Evolutionary conservation across 805 yeast species (phyloP).

Genomic region (Candida berthetii): DNA sequence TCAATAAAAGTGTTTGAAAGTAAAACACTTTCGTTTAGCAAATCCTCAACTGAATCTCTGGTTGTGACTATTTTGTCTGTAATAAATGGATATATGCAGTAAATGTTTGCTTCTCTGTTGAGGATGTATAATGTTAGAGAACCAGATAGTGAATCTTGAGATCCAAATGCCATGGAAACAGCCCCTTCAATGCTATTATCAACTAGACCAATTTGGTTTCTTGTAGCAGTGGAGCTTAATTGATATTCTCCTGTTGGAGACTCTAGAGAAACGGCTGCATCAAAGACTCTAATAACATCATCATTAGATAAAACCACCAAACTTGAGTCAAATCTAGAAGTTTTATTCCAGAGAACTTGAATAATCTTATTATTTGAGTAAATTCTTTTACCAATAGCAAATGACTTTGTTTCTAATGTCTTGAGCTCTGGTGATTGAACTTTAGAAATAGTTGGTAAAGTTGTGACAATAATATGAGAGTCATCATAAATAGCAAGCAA

Average conservation of each 20-base stretch:
- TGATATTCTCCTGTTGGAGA: constrained; percentile 16
- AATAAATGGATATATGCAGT: constrained; percentile 56
- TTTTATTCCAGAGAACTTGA: constrained; percentile 38
- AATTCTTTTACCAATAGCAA: constrained; percentile 22
- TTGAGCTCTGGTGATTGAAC: constrained; percentile 1
- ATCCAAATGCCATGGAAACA: constrained; percentile 19
- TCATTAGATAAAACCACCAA: constrained; percentile 34
- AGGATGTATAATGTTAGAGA: constrained; percentile 47
- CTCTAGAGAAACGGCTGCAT: constrained; percentile 22
- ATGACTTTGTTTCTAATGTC: constrained; percentile 7
- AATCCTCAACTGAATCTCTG: constrained; percentile 20
- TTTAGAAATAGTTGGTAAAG: constrained; percentile 21
- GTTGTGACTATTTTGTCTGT: constrained; percentile 40
- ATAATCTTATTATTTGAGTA: constrained; percentile 23
- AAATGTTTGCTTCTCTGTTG: constrained; percentile 52
- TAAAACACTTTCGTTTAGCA: constrained; percentile 27
- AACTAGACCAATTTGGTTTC: constrained; percentile 12
- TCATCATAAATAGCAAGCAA: constrained; percentile 36
- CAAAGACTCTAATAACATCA: constrained; percentile 26
- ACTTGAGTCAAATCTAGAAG: constrained; percentile 35
- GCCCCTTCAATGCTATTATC: constrained; percentile 14
- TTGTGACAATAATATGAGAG: constrained; percentile 20
- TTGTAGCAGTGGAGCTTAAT: constrained; percentile 13
- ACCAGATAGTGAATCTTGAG: constrained; percentile 23
- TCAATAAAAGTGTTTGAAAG: constrained; percentile 21